Conservation (phyloP, 768 basidiomycete species). For the Cubamyces lactineus region DNA sequence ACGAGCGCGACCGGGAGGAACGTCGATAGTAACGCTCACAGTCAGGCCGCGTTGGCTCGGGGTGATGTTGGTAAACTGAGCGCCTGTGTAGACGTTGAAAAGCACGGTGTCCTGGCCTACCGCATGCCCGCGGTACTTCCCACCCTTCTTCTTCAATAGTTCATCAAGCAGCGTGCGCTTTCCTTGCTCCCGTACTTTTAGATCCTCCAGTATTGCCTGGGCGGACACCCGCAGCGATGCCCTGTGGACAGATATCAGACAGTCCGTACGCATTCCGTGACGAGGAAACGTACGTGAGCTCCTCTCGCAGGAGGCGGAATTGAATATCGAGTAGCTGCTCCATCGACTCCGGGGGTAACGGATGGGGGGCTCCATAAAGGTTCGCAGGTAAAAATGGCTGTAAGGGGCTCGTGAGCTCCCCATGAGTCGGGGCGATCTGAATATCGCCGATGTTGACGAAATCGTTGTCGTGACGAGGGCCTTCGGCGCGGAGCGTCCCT, state of each 20-base stretch:
- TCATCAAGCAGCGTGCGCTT: constrained; percentile 45
- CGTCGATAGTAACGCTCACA: constrained; percentile 47
- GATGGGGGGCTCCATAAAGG: constrained; percentile 63
- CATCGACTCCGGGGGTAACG: constrained; percentile 58
- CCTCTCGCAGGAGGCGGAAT: constrained; percentile 74
- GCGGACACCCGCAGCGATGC: constrained; percentile 57
- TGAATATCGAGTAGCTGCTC: constrained; percentile 71
- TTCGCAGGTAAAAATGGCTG: constrained; percentile 66
- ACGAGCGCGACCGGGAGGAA: constrained; percentile 62
- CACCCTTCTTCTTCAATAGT: constrained; percentile 54
- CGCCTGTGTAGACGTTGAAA: constrained; percentile 66
- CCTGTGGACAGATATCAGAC: constrained; percentile 32
- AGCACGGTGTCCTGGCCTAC: constrained; percentile 50
- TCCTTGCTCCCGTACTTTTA: constrained; percentile 26
- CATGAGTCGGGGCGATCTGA: constrained; percentile 67
- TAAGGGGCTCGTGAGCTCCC: constrained; percentile 56
- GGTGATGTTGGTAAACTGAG: constrained; percentile 47
- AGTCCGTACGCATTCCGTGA: no score
- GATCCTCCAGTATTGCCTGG: constrained; percentile 51
- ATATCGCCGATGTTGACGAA: constrained; percentile 57
- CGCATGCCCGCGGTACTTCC: constrained; percentile 51
- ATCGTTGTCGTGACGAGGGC: constrained; percentile 73
- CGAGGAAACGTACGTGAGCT: constrained; percentile 53
- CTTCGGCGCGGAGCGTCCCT: constrained; percentile 42
- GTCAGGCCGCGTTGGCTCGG: constrained; percentile 57